A percentile compares a stretch with the other conserved stretches of the same genome.
Evolutionary conservation across 2,329 filamentous ascomycete species (phyloP).

Genomic region (Fusarium xyrophilum): DNA sequence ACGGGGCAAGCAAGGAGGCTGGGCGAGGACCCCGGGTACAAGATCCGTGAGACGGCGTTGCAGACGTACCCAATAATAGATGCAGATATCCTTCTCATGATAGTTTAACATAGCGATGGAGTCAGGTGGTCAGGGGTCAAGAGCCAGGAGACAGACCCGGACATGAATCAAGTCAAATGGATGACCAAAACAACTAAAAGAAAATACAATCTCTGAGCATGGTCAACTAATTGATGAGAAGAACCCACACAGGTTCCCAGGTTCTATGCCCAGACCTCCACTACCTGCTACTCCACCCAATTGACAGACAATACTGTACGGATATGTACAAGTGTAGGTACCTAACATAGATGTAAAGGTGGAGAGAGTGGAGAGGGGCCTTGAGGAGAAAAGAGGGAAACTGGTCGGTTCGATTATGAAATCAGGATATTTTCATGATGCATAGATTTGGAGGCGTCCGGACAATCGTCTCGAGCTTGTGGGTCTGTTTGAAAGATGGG

Average conservation of each 20-base stretch:
- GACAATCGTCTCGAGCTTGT: not conserved
- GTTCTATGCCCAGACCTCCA: not conserved
- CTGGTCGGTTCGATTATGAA: not conserved
- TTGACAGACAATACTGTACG: not conserved
- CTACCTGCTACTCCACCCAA: not conserved
- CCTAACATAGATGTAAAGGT: not conserved
- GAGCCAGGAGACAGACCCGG: not conserved
- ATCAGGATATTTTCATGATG: not conserved
- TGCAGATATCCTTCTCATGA: not conserved
- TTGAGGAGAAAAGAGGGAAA: slow-evolving; percentile 17
- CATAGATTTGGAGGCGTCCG: not conserved
- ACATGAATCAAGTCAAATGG: not conserved
- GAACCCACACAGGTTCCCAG: not conserved
- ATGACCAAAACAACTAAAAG: not conserved
- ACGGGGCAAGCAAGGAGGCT: not conserved
- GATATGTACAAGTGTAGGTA: not conserved
- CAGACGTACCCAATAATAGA: not conserved
- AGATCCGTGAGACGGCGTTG: not conserved
- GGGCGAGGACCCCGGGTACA: not conserved
- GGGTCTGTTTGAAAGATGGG: not conserved
- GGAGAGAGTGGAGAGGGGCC: not conserved
- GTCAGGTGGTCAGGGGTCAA: not conserved
- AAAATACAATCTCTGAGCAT: not conserved
- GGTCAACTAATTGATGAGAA: not conserved
- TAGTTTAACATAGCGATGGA: not conserved